Percentiles rank a stretch among this genome's conserved stretches.
phyloP scores from a whole-genome alignment of 2,329 filamentous ascomycete species.

The Sporothrix euskadiensis region DNA sequence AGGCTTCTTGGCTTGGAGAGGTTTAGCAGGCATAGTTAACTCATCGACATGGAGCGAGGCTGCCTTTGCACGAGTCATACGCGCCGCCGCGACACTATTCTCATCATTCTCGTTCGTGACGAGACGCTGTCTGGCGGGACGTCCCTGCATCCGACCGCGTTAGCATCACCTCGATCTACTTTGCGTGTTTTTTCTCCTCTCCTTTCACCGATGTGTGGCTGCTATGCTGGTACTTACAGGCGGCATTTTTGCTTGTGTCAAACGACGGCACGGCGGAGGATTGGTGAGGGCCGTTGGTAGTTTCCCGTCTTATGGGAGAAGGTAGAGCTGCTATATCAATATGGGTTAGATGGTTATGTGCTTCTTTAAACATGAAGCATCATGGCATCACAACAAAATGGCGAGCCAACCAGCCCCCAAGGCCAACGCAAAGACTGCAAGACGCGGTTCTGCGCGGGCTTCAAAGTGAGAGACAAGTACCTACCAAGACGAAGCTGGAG shows the following conservation, averaged over 20 bases:
- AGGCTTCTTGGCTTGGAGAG: conserved; percentile 69
- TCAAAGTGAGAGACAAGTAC: neutral
- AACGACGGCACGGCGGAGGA: neutral
- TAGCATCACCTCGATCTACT: neutral
- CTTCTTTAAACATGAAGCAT: neutral
- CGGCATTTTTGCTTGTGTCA: conserved; percentile 29
- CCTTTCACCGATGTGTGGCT: too few species aligned
- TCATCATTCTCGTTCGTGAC: conserved; percentile 94
- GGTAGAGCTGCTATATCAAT: neutral
- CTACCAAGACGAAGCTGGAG: neutral
- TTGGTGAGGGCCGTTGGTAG: neutral
- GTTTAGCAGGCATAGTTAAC: conserved; percentile 56
- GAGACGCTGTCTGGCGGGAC: conserved; percentile 70
- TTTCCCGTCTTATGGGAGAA: neutral
- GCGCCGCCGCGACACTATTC: conserved; percentile 72
- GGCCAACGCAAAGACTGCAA: neutral
- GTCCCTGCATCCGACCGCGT: conserved; percentile 42
- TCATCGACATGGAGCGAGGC: conserved; percentile 70
- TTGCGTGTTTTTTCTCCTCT: neutral
- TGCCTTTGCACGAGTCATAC: conserved; percentile 90
- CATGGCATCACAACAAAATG: neutral
- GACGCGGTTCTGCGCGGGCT: neutral
- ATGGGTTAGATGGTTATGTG: neutral
- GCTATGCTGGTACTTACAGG: conserved; percentile 28
- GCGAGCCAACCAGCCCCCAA: neutral